These are phyloP conservation scores for Centaurea solstitialis DNA, from an alignment of 129 eudicot species.

Conservation along the genomic window DNA sequence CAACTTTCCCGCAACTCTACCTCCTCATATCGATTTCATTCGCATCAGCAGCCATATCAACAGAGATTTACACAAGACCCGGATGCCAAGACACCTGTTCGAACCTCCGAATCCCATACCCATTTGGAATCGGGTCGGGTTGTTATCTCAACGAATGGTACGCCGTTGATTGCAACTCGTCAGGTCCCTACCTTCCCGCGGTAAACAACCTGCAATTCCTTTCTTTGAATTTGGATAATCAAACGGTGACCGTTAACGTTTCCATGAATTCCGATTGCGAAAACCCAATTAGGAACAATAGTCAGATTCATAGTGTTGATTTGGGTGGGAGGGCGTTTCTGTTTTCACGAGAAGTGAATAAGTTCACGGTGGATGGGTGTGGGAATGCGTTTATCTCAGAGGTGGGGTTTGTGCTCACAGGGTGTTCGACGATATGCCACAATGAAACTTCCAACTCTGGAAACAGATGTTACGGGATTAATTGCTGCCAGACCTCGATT, in stretches of 20 bases:
- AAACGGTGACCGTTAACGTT: conserved; percentile 25
- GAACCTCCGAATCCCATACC: conserved; percentile 8
- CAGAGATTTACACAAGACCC: conserved; percentile 21
- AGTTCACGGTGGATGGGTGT: conserved; percentile 28
- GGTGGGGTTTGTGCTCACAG: conserved; percentile 15
- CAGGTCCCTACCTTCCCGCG: conserved; percentile 23
- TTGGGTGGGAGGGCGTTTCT: conserved; percentile 21
- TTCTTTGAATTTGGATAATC: conserved; percentile 17
- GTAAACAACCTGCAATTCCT: conserved; percentile 22
- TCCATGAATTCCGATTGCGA: conserved; percentile 26
- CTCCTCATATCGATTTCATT: neutral
- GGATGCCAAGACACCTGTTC: conserved; percentile 30
- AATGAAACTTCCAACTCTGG: neutral
- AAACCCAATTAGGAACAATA: neutral
- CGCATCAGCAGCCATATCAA: neutral
- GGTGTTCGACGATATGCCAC: conserved; percentile 31
- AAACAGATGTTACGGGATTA: conserved; percentile 29
- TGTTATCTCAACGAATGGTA: conserved; percentile 26
- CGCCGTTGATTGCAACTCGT: conserved; percentile 23
- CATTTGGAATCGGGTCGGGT: conserved; percentile 24
- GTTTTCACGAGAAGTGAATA: conserved; percentile 13
- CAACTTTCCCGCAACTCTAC: neutral
- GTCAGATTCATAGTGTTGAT: conserved; percentile 17
- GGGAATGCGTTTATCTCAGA: conserved; percentile 27
- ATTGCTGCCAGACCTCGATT: conserved; percentile 29